These are phyloP conservation scores for Boeremia exigua DNA, from an alignment of 2,329 filamentous ascomycete species.

Conservation along the genomic window DNA sequence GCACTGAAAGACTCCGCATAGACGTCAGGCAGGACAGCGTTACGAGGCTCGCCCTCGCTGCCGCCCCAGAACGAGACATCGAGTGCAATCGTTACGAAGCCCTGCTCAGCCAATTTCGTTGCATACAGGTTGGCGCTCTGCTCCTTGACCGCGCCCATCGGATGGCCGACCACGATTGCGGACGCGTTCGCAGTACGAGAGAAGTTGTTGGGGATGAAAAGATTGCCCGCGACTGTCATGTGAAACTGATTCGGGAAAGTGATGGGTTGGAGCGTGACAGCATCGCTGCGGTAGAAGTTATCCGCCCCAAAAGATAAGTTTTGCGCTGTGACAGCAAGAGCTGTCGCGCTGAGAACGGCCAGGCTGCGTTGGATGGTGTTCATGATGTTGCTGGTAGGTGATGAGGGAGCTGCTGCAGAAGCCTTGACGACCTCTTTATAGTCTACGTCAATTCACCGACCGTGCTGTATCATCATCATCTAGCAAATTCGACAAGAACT, in stretches of 20 bases:
- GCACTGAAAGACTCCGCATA: constrained; percentile 42
- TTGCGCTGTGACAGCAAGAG: constrained; percentile 5
- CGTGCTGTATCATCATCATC: too few relatives aligned
- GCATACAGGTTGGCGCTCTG: constrained; percentile 42
- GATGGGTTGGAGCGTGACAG: constrained; percentile 17
- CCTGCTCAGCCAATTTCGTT: constrained; percentile 35
- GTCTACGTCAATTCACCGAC: not conserved
- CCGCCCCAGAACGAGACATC: constrained; percentile 35
- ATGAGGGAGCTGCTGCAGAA: not conserved
- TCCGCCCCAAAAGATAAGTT: constrained; percentile 21
- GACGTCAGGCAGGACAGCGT: constrained; percentile 32
- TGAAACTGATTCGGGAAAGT: constrained; percentile 17
- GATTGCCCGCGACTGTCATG: constrained; percentile 17
- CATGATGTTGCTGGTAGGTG: not conserved
- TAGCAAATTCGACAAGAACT: not conserved
- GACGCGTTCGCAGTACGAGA: constrained; percentile 6
- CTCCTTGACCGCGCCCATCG: constrained; percentile 41
- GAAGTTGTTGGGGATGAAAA: constrained; percentile 16
- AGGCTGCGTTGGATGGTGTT: not conserved
- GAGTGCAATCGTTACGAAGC: constrained; percentile 34
- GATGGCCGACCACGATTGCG: constrained; percentile 39
- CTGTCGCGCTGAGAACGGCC: not conserved
- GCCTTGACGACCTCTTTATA: not conserved
- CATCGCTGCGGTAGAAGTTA: constrained; percentile 23
- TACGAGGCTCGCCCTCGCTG: constrained; percentile 35